Evolutionary conservation across 192 early-diverging fungal genomes (phyloP), one percentile per base, ranked within the genome.

Genomic region (Funneliformis geosporum): DNA sequence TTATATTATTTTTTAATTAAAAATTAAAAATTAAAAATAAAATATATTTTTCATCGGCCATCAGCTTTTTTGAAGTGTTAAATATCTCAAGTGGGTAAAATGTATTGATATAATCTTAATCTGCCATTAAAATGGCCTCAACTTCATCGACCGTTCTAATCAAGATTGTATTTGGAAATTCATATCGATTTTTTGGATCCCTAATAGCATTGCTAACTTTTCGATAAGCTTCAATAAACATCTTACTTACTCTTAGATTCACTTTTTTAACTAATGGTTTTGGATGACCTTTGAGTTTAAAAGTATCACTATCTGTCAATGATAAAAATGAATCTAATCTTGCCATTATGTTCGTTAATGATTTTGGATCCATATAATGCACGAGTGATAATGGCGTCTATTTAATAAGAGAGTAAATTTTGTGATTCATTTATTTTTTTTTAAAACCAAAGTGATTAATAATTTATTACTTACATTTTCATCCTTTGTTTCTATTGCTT

Each of bases 101-200:
- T 33, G 33, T 2, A 33, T 33, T 2, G 33, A 33, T 33, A 33
- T 33, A 0, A 33, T 65, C n/a, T 43, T 69, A 80, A 65, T 80
- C 84, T 39, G 85, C 82, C 8, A 85, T 84, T 38, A 90, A 87
- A 21, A 94, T 84, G 60, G 86, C 91, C 70, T 94, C 92, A 27
- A 95, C 90, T 73, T 95, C 94, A 47, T 91, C 90, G 8, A 92
- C 90, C 8, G 88, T 91, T 64, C 92, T 83, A 33, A 84, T 78
- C 33, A 93, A 83, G n/a, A 93, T 87, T 39, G 85, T 86, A 8
- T 85, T 85, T 6, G 91, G 90, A 79, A 88, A 88, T 75, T 90
- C 88, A 80, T 93, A 93, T 16, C 74, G 80, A 79, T 90, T 91
- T 47, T 66, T 76, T 12, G 90, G 91, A 80, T 93, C 87, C 47